Evolutionary conservation across 331 rosid species (phyloP).

Genomic region (Arachis monticola): DNA sequence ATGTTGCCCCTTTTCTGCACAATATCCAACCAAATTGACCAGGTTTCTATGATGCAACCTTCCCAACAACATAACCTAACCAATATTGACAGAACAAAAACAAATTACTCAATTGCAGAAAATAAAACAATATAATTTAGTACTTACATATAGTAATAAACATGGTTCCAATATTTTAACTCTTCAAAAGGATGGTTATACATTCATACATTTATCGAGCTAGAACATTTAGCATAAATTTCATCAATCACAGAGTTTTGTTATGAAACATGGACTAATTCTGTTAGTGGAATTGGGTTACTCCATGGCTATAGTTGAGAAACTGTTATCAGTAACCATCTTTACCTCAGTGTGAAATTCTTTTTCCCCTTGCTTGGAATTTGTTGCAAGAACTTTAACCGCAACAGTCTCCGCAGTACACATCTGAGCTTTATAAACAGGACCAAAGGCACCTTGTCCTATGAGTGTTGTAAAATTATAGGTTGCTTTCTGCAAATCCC

Average conservation of each 20-base stretch:
- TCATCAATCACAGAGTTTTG: no score
- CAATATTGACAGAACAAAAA: conserved; percentile 8
- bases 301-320: no score
- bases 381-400: conserved; percentile 82
- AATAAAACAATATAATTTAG: no score
- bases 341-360: conserved; percentile 86
- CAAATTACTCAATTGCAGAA: no score
- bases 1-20: conserved; percentile 91
- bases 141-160: no score
- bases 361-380: conserved; percentile 88
- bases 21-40: conserved; percentile 90
- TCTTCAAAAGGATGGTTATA: no score
- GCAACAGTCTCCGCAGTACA: conserved; percentile 74
- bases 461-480: conserved; percentile 71
- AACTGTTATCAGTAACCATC: neutral
- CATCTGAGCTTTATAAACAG: conserved; percentile 88
- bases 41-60: conserved; percentile 97
- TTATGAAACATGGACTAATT: no score
- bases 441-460: conserved; percentile 91
- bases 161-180: no score
- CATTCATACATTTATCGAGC: no score
- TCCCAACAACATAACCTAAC: conserved; percentile 91
- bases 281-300: no score
- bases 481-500: conserved; percentile 88
- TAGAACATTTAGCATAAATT: no score